phyloP scores from a whole-genome alignment of 1,284 basidiomycete species.

The Sparassis latifolia region DNA sequence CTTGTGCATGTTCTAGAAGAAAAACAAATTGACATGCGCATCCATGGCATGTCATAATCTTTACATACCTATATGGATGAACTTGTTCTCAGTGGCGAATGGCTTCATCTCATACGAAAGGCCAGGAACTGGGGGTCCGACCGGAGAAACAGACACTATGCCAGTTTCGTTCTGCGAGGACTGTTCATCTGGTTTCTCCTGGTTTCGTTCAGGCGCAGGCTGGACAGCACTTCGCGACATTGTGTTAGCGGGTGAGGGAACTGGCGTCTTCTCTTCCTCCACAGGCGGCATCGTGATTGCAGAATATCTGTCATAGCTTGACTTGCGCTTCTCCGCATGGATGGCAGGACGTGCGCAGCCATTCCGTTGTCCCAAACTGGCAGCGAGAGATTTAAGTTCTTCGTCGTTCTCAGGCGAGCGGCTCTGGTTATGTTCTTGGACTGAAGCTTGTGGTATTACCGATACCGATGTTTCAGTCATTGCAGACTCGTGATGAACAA shows the following conservation, averaged over 20 bases:
- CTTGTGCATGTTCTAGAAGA: no score
- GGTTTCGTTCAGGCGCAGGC: no score
- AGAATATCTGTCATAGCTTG: slow-evolving; percentile 62
- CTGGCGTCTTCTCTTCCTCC: slow-evolving; percentile 59
- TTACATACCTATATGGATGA: slow-evolving; percentile 9
- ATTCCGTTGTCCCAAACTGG: slow-evolving; percentile 17
- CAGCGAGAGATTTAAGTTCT: slow-evolving; percentile 20
- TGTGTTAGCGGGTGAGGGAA: slow-evolving; percentile 48
- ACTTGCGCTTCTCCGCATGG: slow-evolving; percentile 47
- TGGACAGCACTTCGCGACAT: slow-evolving; percentile 32
- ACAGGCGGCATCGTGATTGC: slow-evolving; percentile 55
- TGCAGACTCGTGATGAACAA: slow-evolving; percentile 8
- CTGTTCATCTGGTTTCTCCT: no score
- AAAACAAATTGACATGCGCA: no score
- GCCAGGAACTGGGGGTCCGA: not conserved
- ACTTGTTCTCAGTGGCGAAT: not conserved
- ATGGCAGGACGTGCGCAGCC: slow-evolving; percentile 2
- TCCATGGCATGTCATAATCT: no score
- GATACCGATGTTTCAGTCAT: not conserved
- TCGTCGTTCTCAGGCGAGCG: slow-evolving; percentile 8
- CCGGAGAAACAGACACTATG: no score
- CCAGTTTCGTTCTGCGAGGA: no score
- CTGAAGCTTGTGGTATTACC: not conserved
- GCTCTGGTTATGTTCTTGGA: not conserved
- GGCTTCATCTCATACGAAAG: not conserved